A percentile compares a stretch with the other conserved stretches of the same genome.
Conservation (phyloP, 2,329 filamentous ascomycete genomes). For the Bipolaris zeicola region DNA sequence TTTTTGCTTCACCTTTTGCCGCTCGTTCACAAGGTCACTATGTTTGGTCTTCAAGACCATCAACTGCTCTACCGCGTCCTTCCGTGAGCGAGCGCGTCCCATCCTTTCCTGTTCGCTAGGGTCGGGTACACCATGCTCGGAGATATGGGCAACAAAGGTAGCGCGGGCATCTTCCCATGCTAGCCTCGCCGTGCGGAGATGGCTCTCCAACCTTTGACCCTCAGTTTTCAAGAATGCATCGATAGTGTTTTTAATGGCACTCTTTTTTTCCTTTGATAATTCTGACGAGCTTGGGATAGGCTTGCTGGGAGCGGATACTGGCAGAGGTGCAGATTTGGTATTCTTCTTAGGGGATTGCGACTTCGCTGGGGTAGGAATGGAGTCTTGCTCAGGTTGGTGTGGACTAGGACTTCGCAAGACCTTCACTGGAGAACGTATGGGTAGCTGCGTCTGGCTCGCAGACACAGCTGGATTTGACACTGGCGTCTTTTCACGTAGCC, state of each 20-base stretch:
- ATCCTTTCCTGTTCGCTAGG: constrained; percentile 30
- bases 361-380: constrained; percentile 26
- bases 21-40: constrained; percentile 23
- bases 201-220: constrained; percentile 29
- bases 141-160: constrained; percentile 34
- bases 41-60: constrained; percentile 26
- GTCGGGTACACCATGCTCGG: constrained; percentile 30
- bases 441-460: constrained; percentile 20
- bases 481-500: constrained; percentile 18
- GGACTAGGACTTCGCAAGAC: constrained; percentile 21
- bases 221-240: constrained; percentile 34
- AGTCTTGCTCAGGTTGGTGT: constrained; percentile 20
- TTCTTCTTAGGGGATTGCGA: constrained; percentile 29
- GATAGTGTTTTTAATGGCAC: constrained; percentile 24
- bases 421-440: constrained; percentile 38
- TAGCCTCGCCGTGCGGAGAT: constrained; percentile 30
- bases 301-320: constrained; percentile 4
- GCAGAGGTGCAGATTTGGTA: constrained; percentile 4
- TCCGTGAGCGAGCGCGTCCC: constrained; percentile 31
- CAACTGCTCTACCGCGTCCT: constrained; percentile 41
- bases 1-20: constrained; percentile 32
- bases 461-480: constrained; percentile 16
- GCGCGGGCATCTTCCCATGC: constrained; percentile 36
- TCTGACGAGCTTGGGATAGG: constrained; percentile 28
- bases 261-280: constrained; percentile 34